A percentile compares a stretch with the other conserved stretches of the same genome.
Evolutionary conservation across 805 yeast genomes (phyloP).

Genomic region (Isabelozyma pseudorhagii): DNA sequence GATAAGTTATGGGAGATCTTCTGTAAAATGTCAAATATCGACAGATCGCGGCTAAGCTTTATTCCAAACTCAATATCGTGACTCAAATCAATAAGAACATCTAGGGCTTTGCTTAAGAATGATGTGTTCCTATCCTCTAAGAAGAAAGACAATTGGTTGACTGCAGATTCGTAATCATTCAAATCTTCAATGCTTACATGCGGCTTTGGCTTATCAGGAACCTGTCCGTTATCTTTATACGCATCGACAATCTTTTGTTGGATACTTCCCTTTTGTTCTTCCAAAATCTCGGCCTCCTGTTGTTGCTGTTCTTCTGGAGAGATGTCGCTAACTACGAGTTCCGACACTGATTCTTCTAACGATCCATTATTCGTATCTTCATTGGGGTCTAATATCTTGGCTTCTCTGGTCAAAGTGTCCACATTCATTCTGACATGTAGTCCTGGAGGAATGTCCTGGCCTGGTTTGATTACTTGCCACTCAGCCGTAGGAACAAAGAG

Average conservation of each 20-base stretch:
- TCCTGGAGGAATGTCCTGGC: constrained; percentile 81
- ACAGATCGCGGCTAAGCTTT: constrained; percentile 36
- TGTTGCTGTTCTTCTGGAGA: not conserved
- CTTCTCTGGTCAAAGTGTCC: constrained; percentile 69
- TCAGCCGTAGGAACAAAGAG: constrained; percentile 60
- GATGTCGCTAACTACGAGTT: constrained; percentile 5
- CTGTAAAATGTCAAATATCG: constrained; percentile 28
- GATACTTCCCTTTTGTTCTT: constrained; percentile 1
- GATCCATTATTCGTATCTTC: constrained; percentile 12
- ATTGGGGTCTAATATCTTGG: constrained; percentile 48
- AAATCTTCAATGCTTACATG: constrained; percentile 12
- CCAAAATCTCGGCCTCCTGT: constrained; percentile 1
- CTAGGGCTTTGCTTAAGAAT: constrained; percentile 30
- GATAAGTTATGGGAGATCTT: constrained; percentile 13
- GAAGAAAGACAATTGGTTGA: constrained; percentile 3
- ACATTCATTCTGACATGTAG: constrained; percentile 71
- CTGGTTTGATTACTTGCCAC: constrained; percentile 69
- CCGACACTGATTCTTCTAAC: not conserved
- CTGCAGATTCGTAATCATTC: constrained; percentile 14
- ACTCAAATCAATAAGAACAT: constrained; percentile 53
- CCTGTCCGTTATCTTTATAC: not conserved
- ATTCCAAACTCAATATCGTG: constrained; percentile 66
- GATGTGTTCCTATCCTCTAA: constrained; percentile 12
- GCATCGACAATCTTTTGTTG: not conserved
- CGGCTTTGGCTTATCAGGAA: constrained; percentile 1